A percentile compares a stretch with the other conserved stretches of the same genome.
Evolutionary conservation across 805 yeast species (phyloP).

Genomic region (Candida caryicola): DNA sequence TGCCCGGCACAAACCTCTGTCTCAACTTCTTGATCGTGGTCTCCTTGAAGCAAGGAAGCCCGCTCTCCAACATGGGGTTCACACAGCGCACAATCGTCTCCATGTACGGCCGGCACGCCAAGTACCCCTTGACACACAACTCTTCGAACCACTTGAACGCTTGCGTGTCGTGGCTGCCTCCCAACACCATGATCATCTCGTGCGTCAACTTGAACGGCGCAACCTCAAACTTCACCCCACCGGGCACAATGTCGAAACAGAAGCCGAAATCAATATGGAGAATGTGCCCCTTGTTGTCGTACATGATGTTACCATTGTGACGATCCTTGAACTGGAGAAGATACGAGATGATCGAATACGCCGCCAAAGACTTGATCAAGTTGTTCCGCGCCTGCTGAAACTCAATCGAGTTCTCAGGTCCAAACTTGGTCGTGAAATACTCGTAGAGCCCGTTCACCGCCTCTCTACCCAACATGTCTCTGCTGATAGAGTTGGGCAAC

Average conservation of each 20-base stretch:
- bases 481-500: constrained; percentile 87
- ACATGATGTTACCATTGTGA: constrained; percentile 97
- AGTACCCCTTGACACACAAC: constrained; percentile 86
- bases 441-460: constrained; percentile 97
- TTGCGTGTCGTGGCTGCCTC: constrained; percentile 82
- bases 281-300: constrained; percentile 92
- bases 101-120: constrained; percentile 85
- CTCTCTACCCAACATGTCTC: constrained; percentile 98
- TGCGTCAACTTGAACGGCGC: constrained; percentile 95
- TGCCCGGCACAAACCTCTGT: constrained; percentile 75
- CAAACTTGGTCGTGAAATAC: constrained; percentile 87
- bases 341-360: constrained; percentile 88
- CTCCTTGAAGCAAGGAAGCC: constrained; percentile 93
- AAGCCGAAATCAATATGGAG: constrained; percentile 97
- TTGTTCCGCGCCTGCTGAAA: constrained; percentile 91
- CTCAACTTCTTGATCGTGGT: constrained; percentile 77
- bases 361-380: constrained; percentile 91
- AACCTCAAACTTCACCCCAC: constrained; percentile 97
- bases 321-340: constrained; percentile 92
- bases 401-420: constrained; percentile 87
- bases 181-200: constrained; percentile 95
- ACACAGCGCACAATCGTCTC: constrained; percentile 83
- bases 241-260: constrained; percentile 98
- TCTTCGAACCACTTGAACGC: constrained; percentile 94
- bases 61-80: constrained; percentile 89